These are phyloP conservation scores for Gossypium raimondii DNA, from an alignment of 345 rosid species.

Conservation along the genomic window DNA sequence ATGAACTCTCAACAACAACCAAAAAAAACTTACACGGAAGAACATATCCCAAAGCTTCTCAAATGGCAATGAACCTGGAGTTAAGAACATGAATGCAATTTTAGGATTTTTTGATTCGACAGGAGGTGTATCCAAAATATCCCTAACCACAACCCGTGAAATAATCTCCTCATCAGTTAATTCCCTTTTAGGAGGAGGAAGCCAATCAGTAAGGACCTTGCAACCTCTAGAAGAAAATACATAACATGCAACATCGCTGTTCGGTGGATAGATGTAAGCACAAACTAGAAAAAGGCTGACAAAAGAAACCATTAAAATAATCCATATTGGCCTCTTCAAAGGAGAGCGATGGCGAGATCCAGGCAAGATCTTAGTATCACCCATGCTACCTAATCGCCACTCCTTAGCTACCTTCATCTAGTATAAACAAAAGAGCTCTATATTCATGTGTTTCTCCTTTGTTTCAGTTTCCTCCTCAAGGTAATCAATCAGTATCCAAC, in stretches of 20 bases:
- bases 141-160: constrained; percentile 65
- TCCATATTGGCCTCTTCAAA: constrained; percentile 76
- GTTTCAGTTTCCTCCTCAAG: constrained; percentile 1
- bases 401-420: constrained; percentile 46
- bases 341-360: constrained; percentile 64
- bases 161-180: constrained; percentile 77
- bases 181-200: constrained; percentile 82
- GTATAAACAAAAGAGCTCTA: constrained; percentile 36
- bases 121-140: constrained; percentile 56
- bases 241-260: constrained; percentile 61
- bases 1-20: background rate
- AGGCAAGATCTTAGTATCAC: constrained; percentile 58
- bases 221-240: constrained; percentile 80
- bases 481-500: background rate
- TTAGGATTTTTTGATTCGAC: constrained; percentile 49
- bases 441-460: constrained; percentile 23
- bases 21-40: constrained; percentile 29
- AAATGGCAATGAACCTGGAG: constrained; percentile 70
- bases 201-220: constrained; percentile 75
- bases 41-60: constrained; percentile 49
- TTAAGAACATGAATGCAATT: constrained; percentile 90
- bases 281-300: constrained; percentile 65
- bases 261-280: constrained; percentile 77
- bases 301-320: constrained; percentile 61
- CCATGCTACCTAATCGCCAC: constrained; percentile 70